phyloP scores from a whole-genome alignment of 192 early-diverging fungal species.

The Ambispora gerdemannii region DNA sequence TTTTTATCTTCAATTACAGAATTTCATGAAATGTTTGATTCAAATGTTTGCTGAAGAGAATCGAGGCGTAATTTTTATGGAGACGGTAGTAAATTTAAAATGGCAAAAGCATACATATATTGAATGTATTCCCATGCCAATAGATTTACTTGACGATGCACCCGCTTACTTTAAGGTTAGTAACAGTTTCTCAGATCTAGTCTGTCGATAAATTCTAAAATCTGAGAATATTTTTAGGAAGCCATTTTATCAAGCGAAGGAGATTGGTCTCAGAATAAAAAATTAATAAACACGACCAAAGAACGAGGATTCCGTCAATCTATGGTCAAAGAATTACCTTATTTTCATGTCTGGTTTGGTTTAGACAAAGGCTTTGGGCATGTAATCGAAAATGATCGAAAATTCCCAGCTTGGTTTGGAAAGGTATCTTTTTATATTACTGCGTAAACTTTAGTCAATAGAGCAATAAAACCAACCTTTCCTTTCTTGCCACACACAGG shows the following conservation, averaged over 20 bases:
- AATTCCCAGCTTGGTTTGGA: constrained; percentile 85
- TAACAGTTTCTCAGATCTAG: constrained; percentile 9
- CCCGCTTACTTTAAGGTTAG: constrained; percentile 79
- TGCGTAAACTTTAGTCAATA: constrained; percentile 30
- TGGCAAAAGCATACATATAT: constrained; percentile 81
- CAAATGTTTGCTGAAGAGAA: constrained; percentile 76
- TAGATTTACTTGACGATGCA: constrained; percentile 66
- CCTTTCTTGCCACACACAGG: constrained; percentile 38
- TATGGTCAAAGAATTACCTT: constrained; percentile 80
- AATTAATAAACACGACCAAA: constrained; percentile 70
- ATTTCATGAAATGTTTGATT: constrained; percentile 94
- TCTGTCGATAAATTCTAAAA: no score
- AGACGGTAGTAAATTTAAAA: constrained; percentile 77
- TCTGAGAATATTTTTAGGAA: constrained; percentile 66
- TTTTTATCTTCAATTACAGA: constrained; percentile 41
- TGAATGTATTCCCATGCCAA: constrained; percentile 89
- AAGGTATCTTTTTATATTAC: constrained; percentile 39
- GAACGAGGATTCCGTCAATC: constrained; percentile 64
- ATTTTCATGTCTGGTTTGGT: constrained; percentile 97
- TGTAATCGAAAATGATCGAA: constrained; percentile 86
- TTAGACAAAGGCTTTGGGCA: constrained; percentile 87
- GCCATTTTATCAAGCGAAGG: constrained; percentile 71
- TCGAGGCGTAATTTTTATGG: constrained; percentile 80
- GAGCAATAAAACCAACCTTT: no score
- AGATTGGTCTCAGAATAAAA: constrained; percentile 87